Conservation (phyloP, 768 basidiomycete species). For the Lactarius evosmus region DNA sequence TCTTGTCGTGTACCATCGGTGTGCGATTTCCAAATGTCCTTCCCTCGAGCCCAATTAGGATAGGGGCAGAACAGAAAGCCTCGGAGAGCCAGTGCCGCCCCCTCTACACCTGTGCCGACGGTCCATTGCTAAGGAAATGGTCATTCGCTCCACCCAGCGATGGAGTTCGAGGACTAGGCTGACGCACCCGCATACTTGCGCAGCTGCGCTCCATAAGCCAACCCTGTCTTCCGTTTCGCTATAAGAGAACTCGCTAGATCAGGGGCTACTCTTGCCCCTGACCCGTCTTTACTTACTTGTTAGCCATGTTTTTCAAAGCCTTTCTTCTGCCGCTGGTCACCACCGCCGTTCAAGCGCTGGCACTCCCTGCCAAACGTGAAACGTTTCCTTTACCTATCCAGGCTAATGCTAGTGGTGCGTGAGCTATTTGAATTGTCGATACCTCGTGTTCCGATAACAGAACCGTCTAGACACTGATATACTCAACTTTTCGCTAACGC, state of each 20-base stretch:
- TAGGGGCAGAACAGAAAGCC: neutral
- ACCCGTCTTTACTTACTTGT: neutral
- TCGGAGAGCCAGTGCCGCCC: neutral
- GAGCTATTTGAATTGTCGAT: neutral
- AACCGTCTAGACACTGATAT: constrained; percentile 30
- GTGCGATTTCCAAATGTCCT: neutral
- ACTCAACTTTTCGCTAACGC: constrained; percentile 47
- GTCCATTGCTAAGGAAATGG: neutral
- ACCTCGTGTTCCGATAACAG: neutral
- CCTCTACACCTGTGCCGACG: neutral
- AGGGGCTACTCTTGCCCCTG: neutral
- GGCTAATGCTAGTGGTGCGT: constrained; percentile 1
- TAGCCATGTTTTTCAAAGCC: neutral
- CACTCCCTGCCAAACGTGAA: neutral
- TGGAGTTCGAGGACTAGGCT: neutral
- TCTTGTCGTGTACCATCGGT: neutral
- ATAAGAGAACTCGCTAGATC: neutral
- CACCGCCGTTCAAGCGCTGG: neutral
- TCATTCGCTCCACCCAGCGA: neutral
- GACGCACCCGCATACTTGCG: neutral
- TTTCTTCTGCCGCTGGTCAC: neutral
- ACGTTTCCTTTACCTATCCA: neutral
- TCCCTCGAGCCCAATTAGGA: neutral
- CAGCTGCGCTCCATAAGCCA: neutral
- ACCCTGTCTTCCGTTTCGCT: neutral